A percentile compares a stretch with the other conserved stretches of the same genome.
These are phyloP conservation scores for Hypoxylon lenormandii DNA, from an alignment of 495 filamentous ascomycete species.

Conservation along the genomic window DNA sequence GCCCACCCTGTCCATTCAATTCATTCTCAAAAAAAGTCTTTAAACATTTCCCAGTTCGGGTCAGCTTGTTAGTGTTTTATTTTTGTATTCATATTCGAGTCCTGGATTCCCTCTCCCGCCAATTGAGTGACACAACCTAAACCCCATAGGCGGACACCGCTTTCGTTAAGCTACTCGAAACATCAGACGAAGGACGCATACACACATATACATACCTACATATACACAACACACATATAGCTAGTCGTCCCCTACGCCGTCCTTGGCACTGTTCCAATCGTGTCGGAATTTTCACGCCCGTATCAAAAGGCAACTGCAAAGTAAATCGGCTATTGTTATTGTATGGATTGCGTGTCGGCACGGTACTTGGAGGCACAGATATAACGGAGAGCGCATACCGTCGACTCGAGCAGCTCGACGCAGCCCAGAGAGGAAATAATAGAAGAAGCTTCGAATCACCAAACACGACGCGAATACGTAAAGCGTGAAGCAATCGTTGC, in stretches of 20 bases:
- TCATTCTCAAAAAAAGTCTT: slow-evolving; percentile 44
- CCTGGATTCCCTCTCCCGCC: slow-evolving; percentile 37
- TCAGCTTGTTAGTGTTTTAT: slow-evolving; percentile 45
- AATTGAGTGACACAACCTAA: slow-evolving; percentile 48
- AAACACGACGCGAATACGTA: slow-evolving; percentile 44
- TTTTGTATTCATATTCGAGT: slow-evolving; percentile 45
- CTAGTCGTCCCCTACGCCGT: slow-evolving; percentile 21
- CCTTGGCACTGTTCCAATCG: slow-evolving; percentile 33
- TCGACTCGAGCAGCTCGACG: slow-evolving; percentile 30
- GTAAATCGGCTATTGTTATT: slow-evolving; percentile 37
- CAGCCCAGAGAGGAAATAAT: slow-evolving; percentile 36
- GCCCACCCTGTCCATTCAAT: slow-evolving; percentile 45
- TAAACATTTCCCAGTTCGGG: slow-evolving; percentile 45
- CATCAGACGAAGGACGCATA: slow-evolving; percentile 6
- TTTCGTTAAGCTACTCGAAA: slow-evolving; percentile 21
- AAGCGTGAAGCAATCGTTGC: slow-evolving; percentile 35
- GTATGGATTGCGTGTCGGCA: slow-evolving; percentile 40
- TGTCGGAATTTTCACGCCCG: slow-evolving; percentile 38
- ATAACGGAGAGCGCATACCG: slow-evolving; percentile 42
- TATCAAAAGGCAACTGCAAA: slow-evolving; percentile 29
- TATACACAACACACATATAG: neutral
- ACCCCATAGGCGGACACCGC: slow-evolving; percentile 38
- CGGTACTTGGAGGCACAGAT: slow-evolving; percentile 35
- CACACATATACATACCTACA: slow-evolving; percentile 1
- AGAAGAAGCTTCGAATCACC: slow-evolving; percentile 32